These are phyloP conservation scores for Aureobasidium pullulans DNA, from an alignment of 2,329 filamentous ascomycete genomes.

Conservation along the genomic window DNA sequence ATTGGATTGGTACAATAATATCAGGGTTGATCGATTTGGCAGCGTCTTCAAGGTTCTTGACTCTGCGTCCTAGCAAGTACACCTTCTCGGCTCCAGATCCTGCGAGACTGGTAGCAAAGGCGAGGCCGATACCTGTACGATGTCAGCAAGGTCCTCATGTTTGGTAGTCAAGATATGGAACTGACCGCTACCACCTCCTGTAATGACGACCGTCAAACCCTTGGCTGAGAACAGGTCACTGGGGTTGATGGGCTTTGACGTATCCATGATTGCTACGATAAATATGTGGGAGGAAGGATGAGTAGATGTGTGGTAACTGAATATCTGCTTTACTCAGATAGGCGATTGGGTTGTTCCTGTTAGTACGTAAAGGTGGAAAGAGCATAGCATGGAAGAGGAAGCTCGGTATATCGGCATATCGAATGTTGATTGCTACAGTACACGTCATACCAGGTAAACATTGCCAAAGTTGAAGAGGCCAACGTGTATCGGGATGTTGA, in stretches of 20 bases:
- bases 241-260: slow-evolving; percentile 27
- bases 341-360: neutral
- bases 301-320: neutral
- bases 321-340: neutral
- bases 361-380: neutral
- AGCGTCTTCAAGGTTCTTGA: slow-evolving; percentile 29
- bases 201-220: slow-evolving; percentile 34
- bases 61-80: slow-evolving; percentile 35
- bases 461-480: too few relatives aligned
- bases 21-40: slow-evolving; percentile 27
- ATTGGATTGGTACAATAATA: slow-evolving; percentile 34
- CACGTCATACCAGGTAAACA: too few relatives aligned
- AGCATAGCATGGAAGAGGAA: slow-evolving; percentile 3
- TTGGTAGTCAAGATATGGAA: neutral
- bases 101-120: slow-evolving; percentile 30
- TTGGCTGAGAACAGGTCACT: slow-evolving; percentile 33
- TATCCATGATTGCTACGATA: slow-evolving; percentile 25
- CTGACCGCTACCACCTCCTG: slow-evolving; percentile 36
- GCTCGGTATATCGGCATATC: neutral
- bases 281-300: neutral
- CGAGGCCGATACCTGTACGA: slow-evolving; percentile 15
- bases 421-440: neutral
- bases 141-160: neutral
- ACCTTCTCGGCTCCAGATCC: slow-evolving; percentile 31
- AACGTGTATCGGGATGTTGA: too few relatives aligned